These are phyloP conservation scores for Inonotus obliquus DNA, from an alignment of 1,284 basidiomycete species.

Conservation along the genomic window DNA sequence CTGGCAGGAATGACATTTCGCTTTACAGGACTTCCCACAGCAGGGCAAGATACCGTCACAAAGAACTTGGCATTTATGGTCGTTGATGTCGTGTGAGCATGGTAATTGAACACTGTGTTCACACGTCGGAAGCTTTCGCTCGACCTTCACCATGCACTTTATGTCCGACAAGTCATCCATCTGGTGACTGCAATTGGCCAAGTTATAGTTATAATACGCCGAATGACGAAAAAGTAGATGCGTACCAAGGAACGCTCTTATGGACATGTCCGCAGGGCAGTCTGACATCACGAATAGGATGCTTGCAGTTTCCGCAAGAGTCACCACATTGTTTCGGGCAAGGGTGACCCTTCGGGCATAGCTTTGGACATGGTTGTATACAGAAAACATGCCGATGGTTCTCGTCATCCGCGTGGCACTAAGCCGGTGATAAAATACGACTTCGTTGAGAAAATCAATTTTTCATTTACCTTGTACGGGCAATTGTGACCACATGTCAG, in stretches of 20 bases:
- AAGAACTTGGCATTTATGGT: conserved; percentile 35
- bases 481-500: conserved; percentile 71
- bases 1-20: conserved; percentile 50
- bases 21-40: conserved; percentile 49
- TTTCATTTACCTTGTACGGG: conserved; percentile 49
- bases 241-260: conserved; percentile 49
- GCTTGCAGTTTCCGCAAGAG: conserved; percentile 53
- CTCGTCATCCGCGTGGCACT: conserved; percentile 68
- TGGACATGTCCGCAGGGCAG: conserved; percentile 64
- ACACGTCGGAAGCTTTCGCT: conserved; percentile 48
- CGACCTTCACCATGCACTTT: conserved; percentile 40
- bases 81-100: conserved; percentile 43
- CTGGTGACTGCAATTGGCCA: conserved; percentile 35
- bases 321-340: conserved; percentile 52
- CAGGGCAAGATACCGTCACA: conserved; percentile 49
- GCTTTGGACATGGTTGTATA: conserved; percentile 43
- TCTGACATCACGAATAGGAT: conserved; percentile 40
- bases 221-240: not conserved
- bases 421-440: not conserved
- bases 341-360: conserved; percentile 56
- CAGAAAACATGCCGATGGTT: conserved; percentile 50
- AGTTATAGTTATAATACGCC: not conserved
- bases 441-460: too few species aligned
- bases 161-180: conserved; percentile 42
- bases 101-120: conserved; percentile 47